phyloP scores from a whole-genome alignment of 116 monocot genomes.

The Trichopus zeylanicus region DNA sequence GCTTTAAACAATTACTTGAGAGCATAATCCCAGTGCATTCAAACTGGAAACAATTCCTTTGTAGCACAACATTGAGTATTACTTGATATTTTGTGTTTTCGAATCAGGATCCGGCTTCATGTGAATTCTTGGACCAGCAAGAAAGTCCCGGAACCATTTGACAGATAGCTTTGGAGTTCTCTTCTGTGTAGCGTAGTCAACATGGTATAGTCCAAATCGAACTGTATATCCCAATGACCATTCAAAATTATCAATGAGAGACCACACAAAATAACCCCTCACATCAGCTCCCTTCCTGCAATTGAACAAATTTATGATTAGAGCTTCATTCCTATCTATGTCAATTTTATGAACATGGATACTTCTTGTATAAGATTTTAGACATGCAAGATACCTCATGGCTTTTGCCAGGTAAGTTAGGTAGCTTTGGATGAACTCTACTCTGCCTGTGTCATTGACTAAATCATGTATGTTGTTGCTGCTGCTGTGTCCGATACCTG shows the following conservation, averaged over 20 bases:
- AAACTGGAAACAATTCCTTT: no score
- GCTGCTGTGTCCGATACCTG: constrained; percentile 39
- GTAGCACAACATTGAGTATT: no score
- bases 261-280: constrained; percentile 53
- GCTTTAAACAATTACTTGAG: no score
- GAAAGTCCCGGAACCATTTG: constrained; percentile 40
- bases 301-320: neutral
- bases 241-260: constrained; percentile 53
- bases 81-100: neutral
- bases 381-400: constrained; percentile 24
- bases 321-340: neutral
- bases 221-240: constrained; percentile 38
- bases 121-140: constrained; percentile 7
- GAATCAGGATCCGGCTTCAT: neutral
- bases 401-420: constrained; percentile 24
- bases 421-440: constrained; percentile 32
- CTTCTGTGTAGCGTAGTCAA: constrained; percentile 31
- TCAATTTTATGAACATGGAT: neutral
- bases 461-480: constrained; percentile 13
- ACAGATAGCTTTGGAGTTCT: constrained; percentile 46
- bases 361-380: neutral
- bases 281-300: constrained; percentile 52
- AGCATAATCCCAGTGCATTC: no score
- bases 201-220: constrained; percentile 41
- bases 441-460: constrained; percentile 32